A percentile compares a stretch with the other conserved stretches of the same genome.
These are phyloP conservation scores for Asterochloris erici DNA, from an alignment of 139 green algal species.

Conservation along the genomic window DNA sequence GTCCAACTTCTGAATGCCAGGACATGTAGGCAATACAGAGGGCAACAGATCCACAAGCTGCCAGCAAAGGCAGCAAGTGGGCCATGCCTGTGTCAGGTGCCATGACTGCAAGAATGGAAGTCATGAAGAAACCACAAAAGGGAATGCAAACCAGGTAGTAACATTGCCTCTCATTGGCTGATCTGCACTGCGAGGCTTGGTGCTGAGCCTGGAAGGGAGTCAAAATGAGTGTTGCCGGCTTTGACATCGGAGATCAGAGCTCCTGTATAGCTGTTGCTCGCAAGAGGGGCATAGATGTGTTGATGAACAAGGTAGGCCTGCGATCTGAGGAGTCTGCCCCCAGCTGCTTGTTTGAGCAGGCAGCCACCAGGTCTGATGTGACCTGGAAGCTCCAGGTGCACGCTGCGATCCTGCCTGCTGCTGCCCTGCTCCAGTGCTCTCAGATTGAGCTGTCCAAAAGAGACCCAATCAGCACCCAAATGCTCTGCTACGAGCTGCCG, in stretches of 20 bases:
- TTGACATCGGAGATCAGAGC: slow-evolving; percentile 90
- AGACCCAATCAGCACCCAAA: not conserved
- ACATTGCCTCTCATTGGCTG: not conserved
- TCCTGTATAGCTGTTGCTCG: slow-evolving; percentile 66
- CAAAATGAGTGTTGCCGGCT: slow-evolving; percentile 84
- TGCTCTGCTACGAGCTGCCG: too few species aligned
- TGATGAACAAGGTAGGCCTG: slow-evolving; percentile 91
- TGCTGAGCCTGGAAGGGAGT: not conserved
- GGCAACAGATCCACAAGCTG: not conserved
- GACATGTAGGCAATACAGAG: not conserved
- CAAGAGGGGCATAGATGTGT: slow-evolving; percentile 73
- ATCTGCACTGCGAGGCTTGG: not conserved
- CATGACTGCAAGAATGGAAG: too few species aligned
- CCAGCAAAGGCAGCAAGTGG: not conserved
- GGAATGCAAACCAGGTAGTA: not conserved
- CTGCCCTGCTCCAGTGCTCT: not conserved
- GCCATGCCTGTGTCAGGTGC: too few species aligned
- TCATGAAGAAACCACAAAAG: not conserved
- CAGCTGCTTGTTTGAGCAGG: too few species aligned
- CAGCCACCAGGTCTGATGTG: too few species aligned
- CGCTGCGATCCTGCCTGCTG: slow-evolving; percentile 74
- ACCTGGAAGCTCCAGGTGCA: not conserved
- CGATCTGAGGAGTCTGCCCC: slow-evolving; percentile 41
- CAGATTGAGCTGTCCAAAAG: not conserved
- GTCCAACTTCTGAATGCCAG: not conserved